Conservation (phyloP, 139 green algal species). For the Coelastrella sp. region DNA sequence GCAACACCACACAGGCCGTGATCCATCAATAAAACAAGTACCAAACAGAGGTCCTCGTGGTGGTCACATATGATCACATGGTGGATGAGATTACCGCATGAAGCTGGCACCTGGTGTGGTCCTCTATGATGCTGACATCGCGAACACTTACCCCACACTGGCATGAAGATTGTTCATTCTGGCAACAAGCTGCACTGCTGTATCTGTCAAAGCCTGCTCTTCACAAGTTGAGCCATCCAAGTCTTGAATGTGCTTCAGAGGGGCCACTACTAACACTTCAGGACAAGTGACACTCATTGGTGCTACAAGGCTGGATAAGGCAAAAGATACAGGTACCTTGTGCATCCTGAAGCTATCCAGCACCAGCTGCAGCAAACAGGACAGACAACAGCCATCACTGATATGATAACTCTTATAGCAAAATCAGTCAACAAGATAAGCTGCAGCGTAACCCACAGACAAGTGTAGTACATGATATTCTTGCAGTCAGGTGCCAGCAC, state of each 20-base stretch:
- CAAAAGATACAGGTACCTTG: constrained; percentile 51
- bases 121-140: too few relatives aligned
- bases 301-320: constrained; percentile 58
- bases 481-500: too few relatives aligned
- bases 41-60: too few relatives aligned
- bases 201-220: background rate
- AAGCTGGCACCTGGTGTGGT: too few relatives aligned
- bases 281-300: constrained; percentile 58
- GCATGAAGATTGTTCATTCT: constrained; percentile 14
- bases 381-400: background rate
- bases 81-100: too few relatives aligned
- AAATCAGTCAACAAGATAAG: too few relatives aligned
- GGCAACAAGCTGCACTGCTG: constrained; percentile 18
- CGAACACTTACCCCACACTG: constrained; percentile 42
- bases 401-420: too few relatives aligned
- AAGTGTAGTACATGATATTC: too few relatives aligned
- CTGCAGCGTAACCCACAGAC: too few relatives aligned
- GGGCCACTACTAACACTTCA: constrained; percentile 30
- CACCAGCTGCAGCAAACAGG: constrained; percentile 45
- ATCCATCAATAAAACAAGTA: too few relatives aligned
- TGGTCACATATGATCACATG: too few relatives aligned
- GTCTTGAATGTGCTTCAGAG: background rate
- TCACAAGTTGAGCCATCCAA: background rate
- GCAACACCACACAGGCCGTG: too few relatives aligned
- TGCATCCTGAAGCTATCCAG: constrained; percentile 59